Percentiles rank a stretch among this genome's conserved stretches.
Evolutionary conservation across 768 basidiomycete genomes (phyloP).

Genomic region (Leccinum obscurum): DNA sequence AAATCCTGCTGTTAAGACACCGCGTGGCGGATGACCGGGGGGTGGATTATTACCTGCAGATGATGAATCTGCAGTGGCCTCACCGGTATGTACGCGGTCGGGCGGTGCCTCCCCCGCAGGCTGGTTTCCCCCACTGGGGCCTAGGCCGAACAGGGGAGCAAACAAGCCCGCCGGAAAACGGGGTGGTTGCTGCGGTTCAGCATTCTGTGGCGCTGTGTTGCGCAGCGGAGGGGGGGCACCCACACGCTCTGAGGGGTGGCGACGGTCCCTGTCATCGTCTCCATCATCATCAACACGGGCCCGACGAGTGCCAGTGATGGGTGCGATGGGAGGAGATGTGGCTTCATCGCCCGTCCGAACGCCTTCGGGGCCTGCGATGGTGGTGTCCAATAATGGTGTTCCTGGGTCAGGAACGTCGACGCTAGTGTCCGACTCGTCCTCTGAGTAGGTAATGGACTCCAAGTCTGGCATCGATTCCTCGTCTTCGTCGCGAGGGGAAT

Average conservation of each 20-base stretch:
- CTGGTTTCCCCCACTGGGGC: conserved; percentile 9
- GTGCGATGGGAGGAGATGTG: conserved; percentile 33
- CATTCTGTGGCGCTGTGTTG: conserved; percentile 24
- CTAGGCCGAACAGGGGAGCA: conserved; percentile 27
- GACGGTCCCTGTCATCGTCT: conserved; percentile 59
- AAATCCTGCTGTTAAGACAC: conserved; percentile 31
- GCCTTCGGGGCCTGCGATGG: conserved; percentile 31
- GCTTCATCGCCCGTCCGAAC: conserved; percentile 33
- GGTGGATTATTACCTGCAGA: conserved; percentile 23
- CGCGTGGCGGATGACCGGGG: conserved; percentile 23
- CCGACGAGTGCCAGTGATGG: conserved; percentile 43
- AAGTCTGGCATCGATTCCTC: conserved; percentile 45
- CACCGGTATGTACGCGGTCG: conserved; percentile 31
- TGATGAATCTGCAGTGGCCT: conserved; percentile 22
- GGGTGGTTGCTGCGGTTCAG: conserved; percentile 22
- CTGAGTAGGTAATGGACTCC: conserved; percentile 40
- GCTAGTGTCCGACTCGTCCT: conserved; percentile 35
- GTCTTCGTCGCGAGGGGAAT: conserved; percentile 27
- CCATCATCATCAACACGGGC: conserved; percentile 62
- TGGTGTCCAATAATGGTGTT: conserved; percentile 11
- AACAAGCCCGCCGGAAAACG: conserved; percentile 24
- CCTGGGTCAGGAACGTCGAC: conserved; percentile 34
- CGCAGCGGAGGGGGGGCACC: conserved; percentile 29
- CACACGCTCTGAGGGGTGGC: conserved; percentile 64
- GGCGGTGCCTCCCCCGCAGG: conserved; percentile 19